Percentiles rank a stretch among this genome's conserved stretches.
Evolutionary conservation across 345 rosid genomes (phyloP).

Genomic region (Euclidium syriacum): DNA sequence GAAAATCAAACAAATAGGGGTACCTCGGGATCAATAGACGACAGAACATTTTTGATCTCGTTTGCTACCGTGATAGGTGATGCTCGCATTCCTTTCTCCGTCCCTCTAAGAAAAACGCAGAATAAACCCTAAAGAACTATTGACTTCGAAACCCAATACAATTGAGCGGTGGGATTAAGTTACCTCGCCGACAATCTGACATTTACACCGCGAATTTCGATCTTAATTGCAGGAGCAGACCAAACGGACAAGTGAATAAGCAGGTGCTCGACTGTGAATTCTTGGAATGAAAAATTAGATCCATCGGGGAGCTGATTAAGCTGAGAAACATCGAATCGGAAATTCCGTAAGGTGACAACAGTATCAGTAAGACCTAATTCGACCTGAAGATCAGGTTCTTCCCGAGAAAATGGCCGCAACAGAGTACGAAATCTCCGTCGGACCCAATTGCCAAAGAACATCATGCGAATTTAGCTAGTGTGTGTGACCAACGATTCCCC

Average conservation of each 20-base stretch:
- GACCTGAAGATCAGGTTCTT: slow-evolving; percentile 60
- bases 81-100: slow-evolving; percentile 34
- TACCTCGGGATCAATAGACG: slow-evolving; percentile 79
- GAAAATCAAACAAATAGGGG: background rate
- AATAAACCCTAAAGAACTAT: background rate
- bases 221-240: slow-evolving; percentile 53
- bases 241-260: slow-evolving; percentile 57
- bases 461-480: slow-evolving; percentile 15
- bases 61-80: slow-evolving; percentile 23
- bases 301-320: slow-evolving; percentile 47
- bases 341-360: slow-evolving; percentile 36
- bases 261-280: slow-evolving; percentile 46
- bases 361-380: slow-evolving; percentile 57
- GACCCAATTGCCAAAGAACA: slow-evolving; percentile 42
- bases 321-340: slow-evolving; percentile 43
- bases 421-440: slow-evolving; percentile 53
- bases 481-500: slow-evolving; percentile 3
- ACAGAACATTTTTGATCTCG: slow-evolving; percentile 49
- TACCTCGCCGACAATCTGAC: slow-evolving; percentile 49
- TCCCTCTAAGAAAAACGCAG: slow-evolving; percentile 30
- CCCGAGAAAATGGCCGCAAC: slow-evolving; percentile 60
- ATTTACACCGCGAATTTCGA: slow-evolving; percentile 58
- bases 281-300: slow-evolving; percentile 41
- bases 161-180: background rate
- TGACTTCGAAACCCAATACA: background rate